Percentiles rank a stretch among this genome's conserved stretches.
Conservation (phyloP, 345 rosid species). For the Pistacia integerrima region DNA sequence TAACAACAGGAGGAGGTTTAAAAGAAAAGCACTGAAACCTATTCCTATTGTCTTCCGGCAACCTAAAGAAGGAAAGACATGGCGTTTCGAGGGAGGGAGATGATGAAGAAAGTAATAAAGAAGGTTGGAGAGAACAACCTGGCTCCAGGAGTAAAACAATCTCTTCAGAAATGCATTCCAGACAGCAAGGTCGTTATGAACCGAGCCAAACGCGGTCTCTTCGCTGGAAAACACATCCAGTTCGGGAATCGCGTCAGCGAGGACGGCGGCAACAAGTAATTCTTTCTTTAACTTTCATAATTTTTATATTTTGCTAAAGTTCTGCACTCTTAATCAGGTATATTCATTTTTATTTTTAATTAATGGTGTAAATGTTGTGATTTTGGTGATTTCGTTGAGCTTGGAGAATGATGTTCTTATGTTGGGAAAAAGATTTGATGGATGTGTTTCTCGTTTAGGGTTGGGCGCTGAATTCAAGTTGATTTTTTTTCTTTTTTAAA, state of each 20-base stretch:
- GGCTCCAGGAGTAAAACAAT: constrained; percentile 58
- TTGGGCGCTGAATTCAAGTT: background rate
- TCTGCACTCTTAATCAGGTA: background rate
- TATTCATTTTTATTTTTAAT: too few species aligned
- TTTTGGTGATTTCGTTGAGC: too few species aligned
- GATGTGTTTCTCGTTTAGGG: background rate
- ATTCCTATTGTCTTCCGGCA: background rate
- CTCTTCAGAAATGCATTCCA: constrained; percentile 71
- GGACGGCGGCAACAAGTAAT: constrained; percentile 92
- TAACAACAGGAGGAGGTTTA: too few species aligned
- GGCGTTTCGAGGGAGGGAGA: constrained; percentile 87
- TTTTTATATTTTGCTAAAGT: background rate
- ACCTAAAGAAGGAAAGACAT: constrained; percentile 24
- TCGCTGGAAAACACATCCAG: constrained; percentile 89
- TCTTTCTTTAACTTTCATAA: background rate
- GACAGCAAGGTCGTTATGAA: constrained; percentile 73
- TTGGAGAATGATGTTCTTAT: too few species aligned
- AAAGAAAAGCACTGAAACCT: background rate
- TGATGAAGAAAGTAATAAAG: constrained; percentile 84
- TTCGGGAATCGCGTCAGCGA: constrained; percentile 89
- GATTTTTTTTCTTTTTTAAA: background rate
- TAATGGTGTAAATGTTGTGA: too few species aligned
- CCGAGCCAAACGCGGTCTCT: constrained; percentile 85
- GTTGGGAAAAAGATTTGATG: background rate
- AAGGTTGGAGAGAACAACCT: constrained; percentile 67